A percentile compares a stretch with the other conserved stretches of the same genome.
These are phyloP conservation scores for Xylariaceae sp. DNA, from an alignment of 2,329 filamentous ascomycete species.

Conservation along the genomic window DNA sequence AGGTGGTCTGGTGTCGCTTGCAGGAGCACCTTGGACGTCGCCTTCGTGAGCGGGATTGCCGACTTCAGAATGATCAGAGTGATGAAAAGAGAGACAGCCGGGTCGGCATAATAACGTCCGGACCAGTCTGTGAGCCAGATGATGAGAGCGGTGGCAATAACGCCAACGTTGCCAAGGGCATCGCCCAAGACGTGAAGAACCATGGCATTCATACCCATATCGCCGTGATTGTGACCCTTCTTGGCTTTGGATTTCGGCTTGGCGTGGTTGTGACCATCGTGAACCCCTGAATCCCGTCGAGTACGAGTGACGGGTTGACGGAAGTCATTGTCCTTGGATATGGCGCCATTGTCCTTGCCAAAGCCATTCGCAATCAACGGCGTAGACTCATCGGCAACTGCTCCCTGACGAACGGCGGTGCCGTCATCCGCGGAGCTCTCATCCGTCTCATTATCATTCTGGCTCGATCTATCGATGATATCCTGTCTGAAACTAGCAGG, in stretches of 20 bases:
- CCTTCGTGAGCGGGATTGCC: conserved; percentile 72
- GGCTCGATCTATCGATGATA: conserved; percentile 71
- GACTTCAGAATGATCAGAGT: conserved; percentile 73
- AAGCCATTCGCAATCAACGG: conserved; percentile 35
- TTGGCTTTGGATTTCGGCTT: conserved; percentile 55
- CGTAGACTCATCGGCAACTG: conserved; percentile 36
- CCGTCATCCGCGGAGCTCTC: conserved; percentile 53
- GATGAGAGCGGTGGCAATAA: conserved; percentile 75
- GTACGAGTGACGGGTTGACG: conserved; percentile 28
- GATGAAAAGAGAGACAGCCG: conserved; percentile 88
- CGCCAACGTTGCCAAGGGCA: conserved; percentile 80
- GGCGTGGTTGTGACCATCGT: conserved; percentile 75
- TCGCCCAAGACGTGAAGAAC: conserved; percentile 75
- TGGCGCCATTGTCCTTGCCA: conserved; percentile 30
- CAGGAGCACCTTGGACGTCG: conserved; percentile 80
- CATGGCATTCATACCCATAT: conserved; percentile 94
- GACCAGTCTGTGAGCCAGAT: conserved; percentile 87
- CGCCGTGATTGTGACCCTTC: conserved; percentile 56
- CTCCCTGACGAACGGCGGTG: conserved; percentile 32
- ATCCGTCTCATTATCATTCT: conserved; percentile 47
- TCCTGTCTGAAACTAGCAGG: conserved; percentile 87
- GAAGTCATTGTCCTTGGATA: conserved; percentile 30
- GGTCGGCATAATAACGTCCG: conserved; percentile 84
- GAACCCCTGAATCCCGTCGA: conserved; percentile 51
- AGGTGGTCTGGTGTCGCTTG: conserved; percentile 91